Evolutionary conservation across 768 basidiomycete species (phyloP), one percentile per base, ranked within the genome.

Genomic region (Boletellus emodensis): DNA sequence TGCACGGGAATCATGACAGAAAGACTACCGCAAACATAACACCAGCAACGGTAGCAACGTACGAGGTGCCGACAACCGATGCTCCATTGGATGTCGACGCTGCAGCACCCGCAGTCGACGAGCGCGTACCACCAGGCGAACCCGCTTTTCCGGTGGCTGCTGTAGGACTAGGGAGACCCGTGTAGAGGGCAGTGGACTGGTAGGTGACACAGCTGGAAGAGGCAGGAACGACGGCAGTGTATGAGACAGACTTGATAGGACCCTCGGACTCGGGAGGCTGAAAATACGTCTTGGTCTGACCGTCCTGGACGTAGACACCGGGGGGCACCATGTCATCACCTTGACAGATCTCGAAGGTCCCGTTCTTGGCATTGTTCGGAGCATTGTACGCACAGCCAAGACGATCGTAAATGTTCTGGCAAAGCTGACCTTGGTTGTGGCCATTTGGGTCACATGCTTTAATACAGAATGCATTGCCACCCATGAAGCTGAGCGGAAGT

Each of bases 341-440:
- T 9, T 77, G 30, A 70, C 90, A 93, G 4, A 75, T 68, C 57
- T 82, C 80, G 71, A 87, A 92, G 8, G 71, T 70, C 20, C 77
- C 79, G 35, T 82, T 71, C 43, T 75, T 57, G 18, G 83, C 83
- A 35, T 71, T 67, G 64, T 75, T 81, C 15, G 90, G 90, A 39
- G 81, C 82, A 67, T 90, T 92, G 74, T 84, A 89, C 0, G 55
- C 47, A 58, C 86, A 85, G 9, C 90, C 90, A 43, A 89, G 77
- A 39, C 78, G 80, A 61, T 90, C 88, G 55, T 74, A 85, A 55
- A 79, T 75, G 76, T 93, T 84, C 65, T 87, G 71, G 71, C 89
- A 91, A 81, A 8, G 71, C 55, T 3, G 69, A 64, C 7, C 80
- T 69, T 41, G 7, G 26, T 9, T 48, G 77, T 67, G 14, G 77